Conservation (phyloP, 306 rosid genomes). For the Lupinus albus region DNA sequence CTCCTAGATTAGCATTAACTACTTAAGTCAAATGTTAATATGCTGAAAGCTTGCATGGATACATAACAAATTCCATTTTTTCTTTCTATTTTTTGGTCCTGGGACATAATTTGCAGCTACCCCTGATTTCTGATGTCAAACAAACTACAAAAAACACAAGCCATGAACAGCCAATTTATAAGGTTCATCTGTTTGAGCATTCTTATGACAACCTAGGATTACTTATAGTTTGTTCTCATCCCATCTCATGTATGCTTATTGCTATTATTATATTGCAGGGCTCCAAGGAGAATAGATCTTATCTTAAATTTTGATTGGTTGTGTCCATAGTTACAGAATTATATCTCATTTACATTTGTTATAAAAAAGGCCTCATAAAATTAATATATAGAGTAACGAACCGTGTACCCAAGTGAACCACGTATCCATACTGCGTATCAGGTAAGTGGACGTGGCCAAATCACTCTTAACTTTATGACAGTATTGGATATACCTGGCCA, state of each 20-base stretch:
- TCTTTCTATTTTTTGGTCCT: not conserved
- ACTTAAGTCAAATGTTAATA: no score
- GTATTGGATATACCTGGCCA: not conserved
- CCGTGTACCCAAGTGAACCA: no score
- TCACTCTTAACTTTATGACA: not conserved
- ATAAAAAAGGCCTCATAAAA: no score
- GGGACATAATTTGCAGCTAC: slow-evolving; percentile 54
- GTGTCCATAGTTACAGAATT: no score
- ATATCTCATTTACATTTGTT: no score
- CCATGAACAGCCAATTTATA: slow-evolving; percentile 43
- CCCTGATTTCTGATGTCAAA: slow-evolving; percentile 56
- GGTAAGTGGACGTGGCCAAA: no score
- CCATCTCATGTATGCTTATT: slow-evolving; percentile 37
- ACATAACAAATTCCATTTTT: not conserved
- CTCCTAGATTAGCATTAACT: no score
- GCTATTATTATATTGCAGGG: slow-evolving; percentile 46
- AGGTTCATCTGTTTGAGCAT: slow-evolving; percentile 51
- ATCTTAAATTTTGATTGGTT: no score
- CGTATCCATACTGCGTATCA: no score
- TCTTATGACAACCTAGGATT: slow-evolving; percentile 21
- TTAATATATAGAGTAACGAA: no score
- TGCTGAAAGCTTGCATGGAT: not conserved
- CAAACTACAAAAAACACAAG: slow-evolving; percentile 44
- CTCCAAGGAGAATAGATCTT: slow-evolving; percentile 55
- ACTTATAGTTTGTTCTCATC: not conserved